Conservation (phyloP, 208 protist genomes). For the Leishmania arabica region DNA sequence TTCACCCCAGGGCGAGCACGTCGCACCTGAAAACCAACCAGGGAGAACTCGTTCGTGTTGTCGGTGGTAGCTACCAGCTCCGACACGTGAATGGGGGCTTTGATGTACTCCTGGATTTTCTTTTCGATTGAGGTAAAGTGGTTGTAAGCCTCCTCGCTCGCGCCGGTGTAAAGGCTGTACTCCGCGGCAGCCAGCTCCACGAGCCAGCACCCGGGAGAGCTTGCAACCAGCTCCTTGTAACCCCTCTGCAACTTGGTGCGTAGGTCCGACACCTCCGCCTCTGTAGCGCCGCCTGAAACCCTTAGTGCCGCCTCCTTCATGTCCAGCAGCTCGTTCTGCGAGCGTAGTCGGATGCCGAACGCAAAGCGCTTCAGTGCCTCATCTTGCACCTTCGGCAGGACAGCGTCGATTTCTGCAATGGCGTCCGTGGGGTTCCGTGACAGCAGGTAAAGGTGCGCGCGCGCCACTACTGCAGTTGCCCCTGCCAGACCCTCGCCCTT, state of each 20-base stretch:
- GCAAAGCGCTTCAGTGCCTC: constrained; percentile 62
- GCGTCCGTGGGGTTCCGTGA: constrained; percentile 52
- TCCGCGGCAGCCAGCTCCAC: constrained; percentile 73
- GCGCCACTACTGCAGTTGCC: constrained; percentile 48
- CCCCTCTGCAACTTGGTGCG: constrained; percentile 53
- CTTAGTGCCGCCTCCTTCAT: constrained; percentile 73
- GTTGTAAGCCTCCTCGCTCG: constrained; percentile 57
- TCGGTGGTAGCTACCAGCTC: constrained; percentile 49
- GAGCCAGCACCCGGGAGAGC: constrained; percentile 78
- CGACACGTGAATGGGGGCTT: constrained; percentile 32
- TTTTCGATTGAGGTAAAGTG: constrained; percentile 58
- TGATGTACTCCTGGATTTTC: constrained; percentile 60
- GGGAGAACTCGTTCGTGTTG: constrained; percentile 66
- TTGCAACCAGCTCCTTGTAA: constrained; percentile 61
- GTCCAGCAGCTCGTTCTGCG: constrained; percentile 73
- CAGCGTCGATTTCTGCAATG: constrained; percentile 57
- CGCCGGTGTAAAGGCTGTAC: constrained; percentile 78
- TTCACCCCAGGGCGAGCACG: constrained; percentile 45
- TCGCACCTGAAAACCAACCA: constrained; percentile 64
- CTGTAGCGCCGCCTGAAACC: constrained; percentile 75
- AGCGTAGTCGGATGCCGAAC: constrained; percentile 63
- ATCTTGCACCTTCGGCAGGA: constrained; percentile 71
- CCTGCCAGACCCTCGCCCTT: constrained; percentile 73
- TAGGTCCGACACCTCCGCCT: constrained; percentile 75
- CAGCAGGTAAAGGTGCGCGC: constrained; percentile 50